These are phyloP conservation scores for Panicum miliaceum DNA, from an alignment of 176 grass and related monocot species.

Conservation along the genomic window DNA sequence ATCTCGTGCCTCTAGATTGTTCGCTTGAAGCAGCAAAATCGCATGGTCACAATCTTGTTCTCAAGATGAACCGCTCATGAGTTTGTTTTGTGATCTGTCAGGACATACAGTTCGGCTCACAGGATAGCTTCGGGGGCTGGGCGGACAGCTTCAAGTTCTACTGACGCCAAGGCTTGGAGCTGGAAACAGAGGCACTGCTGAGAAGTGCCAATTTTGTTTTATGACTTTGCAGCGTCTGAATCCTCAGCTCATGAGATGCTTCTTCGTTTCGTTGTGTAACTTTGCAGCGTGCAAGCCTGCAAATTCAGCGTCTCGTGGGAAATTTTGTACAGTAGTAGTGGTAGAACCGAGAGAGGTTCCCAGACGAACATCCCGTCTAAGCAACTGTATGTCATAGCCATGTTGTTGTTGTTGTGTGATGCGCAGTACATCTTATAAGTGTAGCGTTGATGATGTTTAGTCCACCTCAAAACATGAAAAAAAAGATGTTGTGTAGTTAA, in stretches of 20 bases:
- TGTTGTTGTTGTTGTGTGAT: slow-evolving; percentile 15
- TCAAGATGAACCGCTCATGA: not conserved
- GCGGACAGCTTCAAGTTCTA: not conserved
- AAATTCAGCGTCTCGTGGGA: not conserved
- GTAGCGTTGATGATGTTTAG: not conserved
- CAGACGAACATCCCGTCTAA: not conserved
- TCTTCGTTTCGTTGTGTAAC: not conserved
- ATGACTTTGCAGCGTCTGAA: not conserved
- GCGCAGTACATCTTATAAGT: not conserved
- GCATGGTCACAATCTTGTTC: not conserved
- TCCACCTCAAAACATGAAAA: not conserved
- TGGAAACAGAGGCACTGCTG: not conserved
- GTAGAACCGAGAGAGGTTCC: not conserved
- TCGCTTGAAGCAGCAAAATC: not conserved
- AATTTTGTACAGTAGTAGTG: slow-evolving; percentile 9
- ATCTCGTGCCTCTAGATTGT: not conserved
- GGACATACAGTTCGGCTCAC: slow-evolving; percentile 57
- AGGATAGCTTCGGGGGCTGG: slow-evolving; percentile 50
- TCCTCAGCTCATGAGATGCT: not conserved
- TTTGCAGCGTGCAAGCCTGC: not conserved
- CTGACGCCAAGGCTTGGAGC: not conserved
- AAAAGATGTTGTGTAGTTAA: not conserved
- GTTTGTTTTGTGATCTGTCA: not conserved
- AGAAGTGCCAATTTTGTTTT: not conserved
- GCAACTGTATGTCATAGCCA: not conserved